A percentile compares a stretch with the other conserved stretches of the same genome.
Evolutionary conservation across 805 yeast genomes (phyloP).

Genomic region (Saturnispora sekii): DNA sequence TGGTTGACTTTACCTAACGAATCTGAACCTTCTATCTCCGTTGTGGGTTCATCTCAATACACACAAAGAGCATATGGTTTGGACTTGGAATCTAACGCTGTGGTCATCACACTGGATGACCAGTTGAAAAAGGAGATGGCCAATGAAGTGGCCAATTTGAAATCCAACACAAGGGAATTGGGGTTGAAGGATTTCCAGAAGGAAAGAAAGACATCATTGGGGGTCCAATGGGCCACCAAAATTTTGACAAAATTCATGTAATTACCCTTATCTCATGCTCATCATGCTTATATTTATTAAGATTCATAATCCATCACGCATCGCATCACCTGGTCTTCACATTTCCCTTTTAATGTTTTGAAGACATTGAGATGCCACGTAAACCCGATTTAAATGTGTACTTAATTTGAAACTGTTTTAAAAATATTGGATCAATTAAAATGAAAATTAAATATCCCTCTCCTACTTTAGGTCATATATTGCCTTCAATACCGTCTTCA

Average conservation of each 20-base stretch:
- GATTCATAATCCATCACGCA: no score
- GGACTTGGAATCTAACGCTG: conserved; percentile 83
- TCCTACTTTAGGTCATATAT: no score
- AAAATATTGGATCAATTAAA: no score
- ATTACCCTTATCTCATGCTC: background rate
- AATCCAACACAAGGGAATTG: conserved; percentile 42
- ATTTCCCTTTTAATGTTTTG: no score
- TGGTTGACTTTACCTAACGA: conserved; percentile 66
- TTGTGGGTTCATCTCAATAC: conserved; percentile 89
- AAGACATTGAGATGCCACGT: no score
- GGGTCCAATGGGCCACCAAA: conserved; percentile 60
- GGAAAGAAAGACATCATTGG: conserved; percentile 51
- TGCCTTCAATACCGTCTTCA: no score
- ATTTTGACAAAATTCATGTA: conserved; percentile 46
- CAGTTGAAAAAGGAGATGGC: conserved; percentile 48
- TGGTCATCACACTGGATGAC: conserved; percentile 62
- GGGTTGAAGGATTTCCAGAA: conserved; percentile 52
- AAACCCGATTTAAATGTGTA: no score
- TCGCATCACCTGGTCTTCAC: no score
- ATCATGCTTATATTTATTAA: no score
- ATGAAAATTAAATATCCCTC: no score
- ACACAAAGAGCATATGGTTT: conserved; percentile 81
- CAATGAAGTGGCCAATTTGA: conserved; percentile 53
- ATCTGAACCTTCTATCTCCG: conserved; percentile 56
- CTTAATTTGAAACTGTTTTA: no score